A percentile compares a stretch with the other conserved stretches of the same genome.
These are phyloP conservation scores for Porosira glacialis DNA, from an alignment of 352 stramenopile genomes.

Conservation along the genomic window DNA sequence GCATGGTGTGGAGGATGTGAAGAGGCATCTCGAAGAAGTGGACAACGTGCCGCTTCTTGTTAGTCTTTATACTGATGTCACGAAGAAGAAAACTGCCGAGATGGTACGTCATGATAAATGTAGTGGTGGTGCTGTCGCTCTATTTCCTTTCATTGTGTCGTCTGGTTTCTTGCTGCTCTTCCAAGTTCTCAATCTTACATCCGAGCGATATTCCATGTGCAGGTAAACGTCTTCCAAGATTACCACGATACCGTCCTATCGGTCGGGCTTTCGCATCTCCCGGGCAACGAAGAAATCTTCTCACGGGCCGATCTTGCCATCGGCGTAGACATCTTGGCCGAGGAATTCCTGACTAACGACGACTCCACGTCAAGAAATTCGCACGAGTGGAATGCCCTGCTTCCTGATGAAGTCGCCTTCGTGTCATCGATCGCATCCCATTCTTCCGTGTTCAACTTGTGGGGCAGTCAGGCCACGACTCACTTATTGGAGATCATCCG, in stretches of 20 bases:
- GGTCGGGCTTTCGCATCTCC: slow-evolving; percentile 76
- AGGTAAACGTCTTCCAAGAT: slow-evolving; percentile 82
- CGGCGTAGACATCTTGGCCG: slow-evolving; percentile 73
- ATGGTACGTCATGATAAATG: slow-evolving; percentile 85
- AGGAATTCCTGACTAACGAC: too few species aligned
- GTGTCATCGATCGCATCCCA: slow-evolving; percentile 67
- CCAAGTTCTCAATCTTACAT: too few species aligned
- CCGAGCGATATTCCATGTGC: not conserved
- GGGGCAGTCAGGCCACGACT: slow-evolving; percentile 48
- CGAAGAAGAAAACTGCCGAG: slow-evolving; percentile 89
- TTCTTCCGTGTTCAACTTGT: slow-evolving; percentile 69
- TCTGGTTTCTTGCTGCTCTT: too few species aligned
- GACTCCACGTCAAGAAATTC: too few species aligned
- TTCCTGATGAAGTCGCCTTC: slow-evolving; percentile 65
- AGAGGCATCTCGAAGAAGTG: slow-evolving; percentile 92
- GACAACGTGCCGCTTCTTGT: slow-evolving; percentile 98
- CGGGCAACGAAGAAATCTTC: slow-evolving; percentile 81
- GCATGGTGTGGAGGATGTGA: slow-evolving; percentile 94
- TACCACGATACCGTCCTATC: slow-evolving; percentile 83
- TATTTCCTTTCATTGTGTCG: not conserved
- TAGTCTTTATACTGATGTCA: slow-evolving; percentile 96
- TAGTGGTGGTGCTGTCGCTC: slow-evolving; percentile 21
- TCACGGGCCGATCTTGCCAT: slow-evolving; percentile 79
- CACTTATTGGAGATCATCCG: slow-evolving; percentile 70
- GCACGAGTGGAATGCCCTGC: too few species aligned